A percentile compares a stretch with the other conserved stretches of the same genome.
Evolutionary conservation across 2,329 filamentous ascomycete genomes (phyloP).

Genomic region (Neocucurbitaria cava): DNA sequence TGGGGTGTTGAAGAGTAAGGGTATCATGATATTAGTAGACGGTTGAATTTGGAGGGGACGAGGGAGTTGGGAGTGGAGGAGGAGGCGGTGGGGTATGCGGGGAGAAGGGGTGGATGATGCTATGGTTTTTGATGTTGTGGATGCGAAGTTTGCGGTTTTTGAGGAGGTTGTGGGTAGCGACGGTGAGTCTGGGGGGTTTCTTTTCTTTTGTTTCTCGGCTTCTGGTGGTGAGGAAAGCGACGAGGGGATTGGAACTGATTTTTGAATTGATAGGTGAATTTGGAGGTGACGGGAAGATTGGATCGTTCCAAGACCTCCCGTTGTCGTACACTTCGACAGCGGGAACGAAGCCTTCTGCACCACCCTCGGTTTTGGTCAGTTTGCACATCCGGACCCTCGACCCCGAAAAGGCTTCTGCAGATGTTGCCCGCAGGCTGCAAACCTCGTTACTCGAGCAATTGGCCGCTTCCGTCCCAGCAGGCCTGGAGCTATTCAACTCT

Average conservation of each 20-base stretch:
- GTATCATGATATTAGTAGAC: slow-evolving; percentile 11
- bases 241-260: no score
- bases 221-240: no score
- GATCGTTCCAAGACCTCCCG: slow-evolving; percentile 3
- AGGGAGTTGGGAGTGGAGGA: slow-evolving; percentile 10
- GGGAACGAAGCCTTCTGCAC: background rate
- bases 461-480: background rate
- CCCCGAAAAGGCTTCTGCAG: background rate
- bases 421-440: background rate
- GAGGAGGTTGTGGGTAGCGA: background rate
- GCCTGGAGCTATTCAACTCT: slow-evolving; percentile 1
- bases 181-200: background rate
- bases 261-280: no score
- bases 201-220: no score
- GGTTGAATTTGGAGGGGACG: slow-evolving; percentile 24
- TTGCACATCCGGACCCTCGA: background rate
- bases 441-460: background rate
- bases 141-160: slow-evolving; percentile 21
- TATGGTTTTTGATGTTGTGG: slow-evolving; percentile 24
- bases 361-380: background rate
- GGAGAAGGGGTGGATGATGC: no score
- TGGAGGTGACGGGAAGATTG: background rate
- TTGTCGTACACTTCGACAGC: background rate
- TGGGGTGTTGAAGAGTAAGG: background rate
- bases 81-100: slow-evolving; percentile 2